Percentiles rank a stretch among this genome's conserved stretches.
phyloP scores from a whole-genome alignment of 371 early-diverging fungal species.

The Mucor racemosus region DNA sequence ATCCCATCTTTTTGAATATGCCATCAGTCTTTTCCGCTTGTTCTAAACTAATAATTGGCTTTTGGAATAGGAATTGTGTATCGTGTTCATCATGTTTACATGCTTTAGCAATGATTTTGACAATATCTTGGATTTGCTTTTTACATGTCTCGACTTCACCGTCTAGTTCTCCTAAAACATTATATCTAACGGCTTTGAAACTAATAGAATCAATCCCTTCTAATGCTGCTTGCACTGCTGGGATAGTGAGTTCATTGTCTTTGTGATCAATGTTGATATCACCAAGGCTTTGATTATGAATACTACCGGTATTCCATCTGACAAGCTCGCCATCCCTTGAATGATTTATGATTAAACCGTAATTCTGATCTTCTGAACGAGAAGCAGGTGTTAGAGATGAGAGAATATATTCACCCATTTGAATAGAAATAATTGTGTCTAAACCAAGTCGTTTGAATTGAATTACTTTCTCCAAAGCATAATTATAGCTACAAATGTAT shows the following conservation, averaged over 20 bases:
- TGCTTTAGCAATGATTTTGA: constrained; percentile 29
- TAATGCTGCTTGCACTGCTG: background rate
- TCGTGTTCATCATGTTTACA: constrained; percentile 27
- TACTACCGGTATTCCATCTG: constrained; percentile 65
- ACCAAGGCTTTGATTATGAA: constrained; percentile 50
- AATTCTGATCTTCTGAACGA: constrained; percentile 55
- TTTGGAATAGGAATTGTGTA: constrained; percentile 29
- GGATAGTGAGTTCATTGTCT: background rate
- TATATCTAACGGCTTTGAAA: constrained; percentile 52
- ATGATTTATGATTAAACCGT: constrained; percentile 61
- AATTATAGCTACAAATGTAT: constrained; percentile 77
- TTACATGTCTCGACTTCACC: constrained; percentile 39
- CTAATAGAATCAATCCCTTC: constrained; percentile 21
- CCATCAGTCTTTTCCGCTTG: constrained; percentile 53
- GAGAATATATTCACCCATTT: constrained; percentile 64
- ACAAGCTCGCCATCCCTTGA: constrained; percentile 54
- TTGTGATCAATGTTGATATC: constrained; percentile 29
- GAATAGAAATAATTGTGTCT: constrained; percentile 59
- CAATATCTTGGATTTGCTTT: constrained; percentile 44
- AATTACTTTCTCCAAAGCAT: constrained; percentile 72
- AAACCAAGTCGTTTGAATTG: constrained; percentile 69
- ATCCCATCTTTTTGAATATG: constrained; percentile 49
- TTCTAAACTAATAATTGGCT: constrained; percentile 48
- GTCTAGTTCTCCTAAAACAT: constrained; percentile 47
- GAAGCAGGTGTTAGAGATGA: constrained; percentile 50